Base-by-base conservation (phyloP, 2,329 filamentous ascomycete species). In the Knufia petricola region DNA sequence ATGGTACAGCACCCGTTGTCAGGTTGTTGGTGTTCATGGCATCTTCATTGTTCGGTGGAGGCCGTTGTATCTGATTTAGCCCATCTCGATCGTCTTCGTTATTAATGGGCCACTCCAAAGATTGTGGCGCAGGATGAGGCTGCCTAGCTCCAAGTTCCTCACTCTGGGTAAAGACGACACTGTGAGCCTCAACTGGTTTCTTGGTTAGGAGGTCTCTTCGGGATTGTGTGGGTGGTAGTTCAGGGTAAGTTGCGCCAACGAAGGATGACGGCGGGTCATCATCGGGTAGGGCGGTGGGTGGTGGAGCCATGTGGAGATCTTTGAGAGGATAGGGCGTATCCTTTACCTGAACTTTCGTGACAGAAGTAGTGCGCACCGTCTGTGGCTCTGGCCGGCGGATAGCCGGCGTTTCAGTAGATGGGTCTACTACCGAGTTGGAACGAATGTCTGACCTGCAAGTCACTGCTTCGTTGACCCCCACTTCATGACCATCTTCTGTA, bases 241-340 rank as follows among this genome's bases (percentile, higher is more conserved):
- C 44, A 26, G 44, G 44, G 23, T 38, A 39, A 24, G 34, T 47
- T 15, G 44, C 34, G 7, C 17, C 4, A 20, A 47, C 32, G 24
- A 47, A 39, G 6, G 43, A 37, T 19, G 44, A 39, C 20, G 3
- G 19, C 4, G 44, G 32, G 9, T 4, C 17, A 12, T 46, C 21
- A 6, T 37, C 24, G 4, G 44, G 24, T 13, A 39, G 2, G 10
- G 9, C 12, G 6, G 6, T 17, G 15, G 19, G 20, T 15, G 26
- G 20, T 4, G n/a, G 20, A 19, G 17, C 17, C 15, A 2, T 26
- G 34, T 32, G 2, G 6, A 10, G 4, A 4, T 31, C 23, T 19
- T 39, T 47, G 3, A 12, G 32, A 3, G 32, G 44, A 21, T 28
- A 47, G 17, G 44, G 32, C 13, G 44, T 47, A 26, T 47, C 23